Base-by-base conservation (phyloP, 805 yeast species). In the Wickerhamiella nectarea region DNA sequence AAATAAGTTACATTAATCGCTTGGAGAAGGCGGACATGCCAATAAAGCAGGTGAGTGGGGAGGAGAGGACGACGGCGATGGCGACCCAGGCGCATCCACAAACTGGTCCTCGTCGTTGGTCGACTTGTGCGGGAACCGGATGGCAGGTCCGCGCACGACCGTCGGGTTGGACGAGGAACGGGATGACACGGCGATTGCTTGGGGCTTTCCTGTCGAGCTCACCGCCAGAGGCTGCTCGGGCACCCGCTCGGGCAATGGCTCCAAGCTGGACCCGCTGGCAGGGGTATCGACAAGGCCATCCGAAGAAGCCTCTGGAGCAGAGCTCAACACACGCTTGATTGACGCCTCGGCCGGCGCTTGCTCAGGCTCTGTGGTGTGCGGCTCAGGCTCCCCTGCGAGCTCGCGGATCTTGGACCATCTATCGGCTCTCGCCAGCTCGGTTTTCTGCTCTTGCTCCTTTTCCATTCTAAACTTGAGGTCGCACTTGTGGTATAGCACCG, bases 401-500 rank as follows among this genome's bases (percentile, higher is more conserved):
- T 31, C 17, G 20, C 21, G 15, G 25, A 43, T 33, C 19, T 39
- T 14, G n/a, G 36, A 64, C 82, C 86, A 78, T 34, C 74, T 74
- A 52, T 70, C 75, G 48, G 66, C 66, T 46, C 81, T 65, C 18
- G 70, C 65, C 41, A 66, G 67, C 55, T 75, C 78, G 36, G 75
- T 62, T 52, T 73, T 73, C 51, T 72, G 73, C 57, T 80, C 83
- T 52, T 80, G 86, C 54, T 77, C 82, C 47, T 80, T 67, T 40
- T 82, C 76, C 53, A 84, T 84, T 53, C 85, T 80, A 61, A 86
- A 86, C 49, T 83, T 63, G 54, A 83, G 72, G n/a, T 93, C 81
- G 59, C 97, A 89, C 58, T 86, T 87, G 59, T 87, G 95, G 62
- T 84, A 91, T 20, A 89, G 68, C 7, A 79, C 78, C 12, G 95